phyloP scores from a whole-genome alignment of 2,329 filamentous ascomycete genomes.

The Pestalotiopsis sp. region DNA sequence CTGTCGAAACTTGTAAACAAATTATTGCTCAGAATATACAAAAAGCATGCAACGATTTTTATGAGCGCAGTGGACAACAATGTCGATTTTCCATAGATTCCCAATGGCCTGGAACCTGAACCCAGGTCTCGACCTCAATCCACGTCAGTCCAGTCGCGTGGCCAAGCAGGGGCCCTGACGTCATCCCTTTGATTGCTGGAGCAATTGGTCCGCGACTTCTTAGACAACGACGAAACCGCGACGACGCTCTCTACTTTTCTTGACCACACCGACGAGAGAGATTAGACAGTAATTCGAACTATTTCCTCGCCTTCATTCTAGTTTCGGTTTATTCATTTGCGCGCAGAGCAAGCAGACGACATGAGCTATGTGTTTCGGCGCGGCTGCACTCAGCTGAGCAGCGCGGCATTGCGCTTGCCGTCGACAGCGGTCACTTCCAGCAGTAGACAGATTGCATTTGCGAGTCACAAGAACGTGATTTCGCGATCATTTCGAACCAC shows the following conservation, averaged over 20 bases:
- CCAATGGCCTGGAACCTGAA: background rate
- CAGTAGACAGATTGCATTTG: background rate
- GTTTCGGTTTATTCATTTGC: background rate
- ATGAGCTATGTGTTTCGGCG: constrained; percentile 33
- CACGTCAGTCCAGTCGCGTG: background rate
- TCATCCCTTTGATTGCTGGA: background rate
- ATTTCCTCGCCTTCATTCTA: background rate
- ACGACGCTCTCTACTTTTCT: background rate
- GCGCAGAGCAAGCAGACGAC: constrained; percentile 15
- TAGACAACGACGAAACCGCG: background rate
- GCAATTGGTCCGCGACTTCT: background rate
- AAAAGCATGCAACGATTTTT: background rate
- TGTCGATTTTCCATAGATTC: background rate
- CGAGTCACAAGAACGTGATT: background rate
- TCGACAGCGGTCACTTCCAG: background rate
- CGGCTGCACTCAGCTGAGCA: constrained; percentile 17
- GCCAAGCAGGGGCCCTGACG: background rate
- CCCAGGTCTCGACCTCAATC: background rate
- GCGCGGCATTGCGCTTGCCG: background rate
- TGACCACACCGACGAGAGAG: background rate
- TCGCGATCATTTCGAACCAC: constrained; percentile 21
- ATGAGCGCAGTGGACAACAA: background rate
- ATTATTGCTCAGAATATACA: too few relatives aligned
- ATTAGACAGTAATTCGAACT: background rate
- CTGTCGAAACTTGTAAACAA: too few relatives aligned